Evolutionary conservation across 768 basidiomycete species (phyloP).

Genomic region (Dendrothele bispora): DNA sequence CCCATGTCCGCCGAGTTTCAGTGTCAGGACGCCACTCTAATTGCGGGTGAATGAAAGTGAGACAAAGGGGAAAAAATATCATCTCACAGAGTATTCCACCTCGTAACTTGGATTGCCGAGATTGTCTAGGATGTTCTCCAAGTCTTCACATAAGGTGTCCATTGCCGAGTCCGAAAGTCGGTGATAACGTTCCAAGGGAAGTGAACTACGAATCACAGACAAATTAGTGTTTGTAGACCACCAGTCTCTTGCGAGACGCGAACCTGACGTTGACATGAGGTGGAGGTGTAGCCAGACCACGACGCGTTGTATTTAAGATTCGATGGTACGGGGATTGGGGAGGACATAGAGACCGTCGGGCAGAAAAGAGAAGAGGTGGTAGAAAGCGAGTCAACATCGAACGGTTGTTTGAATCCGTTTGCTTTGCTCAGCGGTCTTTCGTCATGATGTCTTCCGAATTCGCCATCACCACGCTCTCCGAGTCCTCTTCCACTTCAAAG

Average conservation of each 20-base stretch:
- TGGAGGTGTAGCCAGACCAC: slow-evolving; percentile 54
- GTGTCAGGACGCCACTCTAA: slow-evolving; percentile 90
- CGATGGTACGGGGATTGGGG: slow-evolving; percentile 23
- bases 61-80: neutral
- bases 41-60: neutral
- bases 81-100: slow-evolving; percentile 84
- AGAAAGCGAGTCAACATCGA: too few species aligned
- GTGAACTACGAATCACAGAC: slow-evolving; percentile 29
- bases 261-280: slow-evolving; percentile 61
- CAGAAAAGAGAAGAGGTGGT: too few species aligned
- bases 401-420: too few species aligned
- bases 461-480: too few species aligned
- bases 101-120: slow-evolving; percentile 60
- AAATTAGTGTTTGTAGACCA: neutral
- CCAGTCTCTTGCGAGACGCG: slow-evolving; percentile 10
- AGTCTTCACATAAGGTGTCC: slow-evolving; percentile 68
- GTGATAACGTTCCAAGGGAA: slow-evolving; percentile 72
- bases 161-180: slow-evolving; percentile 72
- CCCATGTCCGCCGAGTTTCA: slow-evolving; percentile 70
- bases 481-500: too few species aligned
- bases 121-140: slow-evolving; percentile 73
- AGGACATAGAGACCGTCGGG: neutral
- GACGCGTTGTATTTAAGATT: too few species aligned
- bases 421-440: neutral
- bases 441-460: neutral